These are phyloP conservation scores for Malassezia obtusa DNA, from an alignment of 1,284 basidiomycete species.

Conservation along the genomic window DNA sequence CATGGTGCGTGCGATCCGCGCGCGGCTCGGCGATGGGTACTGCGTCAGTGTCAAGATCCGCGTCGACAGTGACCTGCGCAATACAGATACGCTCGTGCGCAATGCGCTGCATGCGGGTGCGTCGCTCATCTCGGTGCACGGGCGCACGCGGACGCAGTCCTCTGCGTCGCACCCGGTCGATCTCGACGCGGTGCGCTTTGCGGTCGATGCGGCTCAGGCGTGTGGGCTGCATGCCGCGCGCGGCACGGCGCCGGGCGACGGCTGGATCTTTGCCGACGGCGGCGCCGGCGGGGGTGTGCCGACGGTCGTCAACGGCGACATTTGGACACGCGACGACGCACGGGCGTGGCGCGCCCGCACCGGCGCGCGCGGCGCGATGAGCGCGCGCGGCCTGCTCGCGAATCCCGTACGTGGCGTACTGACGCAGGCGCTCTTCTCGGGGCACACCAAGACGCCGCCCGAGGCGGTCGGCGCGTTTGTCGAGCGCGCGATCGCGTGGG, in stretches of 20 bases:
- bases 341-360: slow-evolving; percentile 50
- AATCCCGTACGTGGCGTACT: slow-evolving; percentile 51
- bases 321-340: slow-evolving; percentile 54
- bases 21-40: slow-evolving; percentile 53
- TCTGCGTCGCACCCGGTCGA: slow-evolving; percentile 53
- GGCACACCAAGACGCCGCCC: slow-evolving; percentile 52
- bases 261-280: slow-evolving; percentile 23
- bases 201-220: slow-evolving; percentile 50
- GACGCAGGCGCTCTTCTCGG: slow-evolving; percentile 54
- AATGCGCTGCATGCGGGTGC: slow-evolving; percentile 52
- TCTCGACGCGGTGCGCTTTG: slow-evolving; percentile 53
- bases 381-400: slow-evolving; percentile 56
- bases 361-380: slow-evolving; percentile 56
- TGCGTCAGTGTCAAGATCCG: slow-evolving; percentile 58
- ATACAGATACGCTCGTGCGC: slow-evolving; percentile 53
- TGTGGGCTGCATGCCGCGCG: slow-evolving; percentile 27
- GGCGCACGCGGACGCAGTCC: slow-evolving; percentile 55
- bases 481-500: slow-evolving; percentile 51
- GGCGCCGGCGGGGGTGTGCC: slow-evolving; percentile 52
- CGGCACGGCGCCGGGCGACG: slow-evolving; percentile 24
- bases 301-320: slow-evolving; percentile 56
- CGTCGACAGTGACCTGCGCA: slow-evolving; percentile 53
- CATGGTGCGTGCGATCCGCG: slow-evolving; percentile 54
- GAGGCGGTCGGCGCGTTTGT: slow-evolving; percentile 53
- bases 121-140: slow-evolving; percentile 55